A percentile compares a stretch with the other conserved stretches of the same genome.
These are phyloP conservation scores for Sugiyamaella japonica DNA, from an alignment of 1,139 yeast species.

Conservation along the genomic window DNA sequence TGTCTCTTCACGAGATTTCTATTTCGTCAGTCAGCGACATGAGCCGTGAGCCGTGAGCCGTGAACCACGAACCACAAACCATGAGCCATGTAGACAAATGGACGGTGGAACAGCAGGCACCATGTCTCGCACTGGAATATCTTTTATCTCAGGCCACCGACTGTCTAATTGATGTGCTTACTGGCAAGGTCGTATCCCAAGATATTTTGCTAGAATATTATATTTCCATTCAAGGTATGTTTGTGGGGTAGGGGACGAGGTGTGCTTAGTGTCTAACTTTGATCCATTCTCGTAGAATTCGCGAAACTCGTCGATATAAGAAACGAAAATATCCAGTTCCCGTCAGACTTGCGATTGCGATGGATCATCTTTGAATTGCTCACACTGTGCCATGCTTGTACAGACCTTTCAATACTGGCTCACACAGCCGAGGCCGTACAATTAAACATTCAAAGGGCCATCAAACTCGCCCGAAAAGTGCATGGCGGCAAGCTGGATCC, in stretches of 20 bases:
- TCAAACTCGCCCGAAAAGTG: neutral
- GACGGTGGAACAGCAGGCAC: neutral
- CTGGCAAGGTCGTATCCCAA: neutral
- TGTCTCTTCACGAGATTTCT: neutral
- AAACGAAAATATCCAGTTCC: neutral
- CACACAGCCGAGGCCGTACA: neutral
- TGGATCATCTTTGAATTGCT: neutral
- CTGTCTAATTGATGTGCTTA: neutral
- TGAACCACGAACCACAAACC: neutral
- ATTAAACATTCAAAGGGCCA: neutral
- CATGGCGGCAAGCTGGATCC: neutral
- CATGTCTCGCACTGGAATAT: constrained; percentile 7
- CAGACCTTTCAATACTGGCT: neutral
- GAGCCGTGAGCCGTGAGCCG: neutral
- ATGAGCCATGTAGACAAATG: neutral
- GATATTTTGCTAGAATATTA: neutral
- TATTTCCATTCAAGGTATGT: constrained; percentile 3
- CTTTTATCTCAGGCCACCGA: neutral
- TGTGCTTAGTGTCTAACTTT: neutral
- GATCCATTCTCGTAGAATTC: neutral
- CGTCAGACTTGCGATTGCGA: neutral
- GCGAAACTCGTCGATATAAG: neutral
- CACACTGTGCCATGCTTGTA: neutral
- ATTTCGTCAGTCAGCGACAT: neutral
- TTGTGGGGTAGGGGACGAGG: neutral